Conservation (phyloP, 2,329 filamentous ascomycete species). For the Phyllosticta capitalensis region DNA sequence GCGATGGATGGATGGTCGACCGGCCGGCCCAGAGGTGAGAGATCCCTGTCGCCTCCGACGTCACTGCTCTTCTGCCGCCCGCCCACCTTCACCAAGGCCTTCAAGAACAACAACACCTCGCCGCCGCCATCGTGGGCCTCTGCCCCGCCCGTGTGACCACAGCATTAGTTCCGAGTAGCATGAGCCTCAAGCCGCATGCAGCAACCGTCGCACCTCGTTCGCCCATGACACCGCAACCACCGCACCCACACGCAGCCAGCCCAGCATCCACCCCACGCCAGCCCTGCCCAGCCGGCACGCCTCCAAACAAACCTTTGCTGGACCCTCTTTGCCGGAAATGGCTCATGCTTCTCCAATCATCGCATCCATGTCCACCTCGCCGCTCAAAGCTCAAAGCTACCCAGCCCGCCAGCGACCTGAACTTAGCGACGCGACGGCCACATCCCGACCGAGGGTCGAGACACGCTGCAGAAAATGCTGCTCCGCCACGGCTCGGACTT, state of each 20-base stretch:
- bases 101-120: not conserved
- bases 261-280: not conserved
- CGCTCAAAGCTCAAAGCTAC: not conserved
- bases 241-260: too few relatives aligned
- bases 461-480: not conserved
- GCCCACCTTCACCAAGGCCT: not conserved
- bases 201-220: not conserved
- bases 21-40: not conserved
- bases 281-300: not conserved
- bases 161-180: not conserved
- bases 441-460: not conserved
- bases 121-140: not conserved
- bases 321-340: not conserved
- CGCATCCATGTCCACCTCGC: not conserved
- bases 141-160: not conserved
- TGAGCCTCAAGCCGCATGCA: not conserved
- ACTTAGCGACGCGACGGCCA: not conserved
- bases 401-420: not conserved
- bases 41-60: not conserved
- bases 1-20: too few relatives aligned
- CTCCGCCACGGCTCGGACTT: not conserved
- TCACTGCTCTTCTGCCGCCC: not conserved
- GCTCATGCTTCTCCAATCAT: not conserved
- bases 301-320: not conserved
- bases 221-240: too few relatives aligned